These are phyloP conservation scores for Suillus placidus DNA, from an alignment of 768 basidiomycete species.

Conservation along the genomic window DNA sequence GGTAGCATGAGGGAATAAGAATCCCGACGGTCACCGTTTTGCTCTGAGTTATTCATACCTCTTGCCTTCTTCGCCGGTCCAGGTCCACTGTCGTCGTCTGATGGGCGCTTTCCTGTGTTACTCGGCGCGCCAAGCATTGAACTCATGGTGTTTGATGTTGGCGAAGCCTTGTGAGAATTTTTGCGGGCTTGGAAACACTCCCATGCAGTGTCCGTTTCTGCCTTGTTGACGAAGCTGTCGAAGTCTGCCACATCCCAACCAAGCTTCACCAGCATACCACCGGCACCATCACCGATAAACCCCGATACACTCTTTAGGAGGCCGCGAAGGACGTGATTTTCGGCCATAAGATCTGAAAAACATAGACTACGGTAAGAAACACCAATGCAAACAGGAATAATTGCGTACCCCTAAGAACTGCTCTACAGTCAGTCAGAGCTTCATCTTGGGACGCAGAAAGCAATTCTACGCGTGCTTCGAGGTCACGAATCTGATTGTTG, in stretches of 20 bases:
- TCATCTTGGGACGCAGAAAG: conserved; percentile 93
- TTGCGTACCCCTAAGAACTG: conserved; percentile 71
- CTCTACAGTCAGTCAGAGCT: conserved; percentile 78
- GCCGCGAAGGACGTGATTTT: conserved; percentile 83
- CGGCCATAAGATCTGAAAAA: conserved; percentile 76
- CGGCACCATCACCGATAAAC: conserved; percentile 88
- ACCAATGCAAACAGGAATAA: not conserved
- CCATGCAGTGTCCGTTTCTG: conserved; percentile 93
- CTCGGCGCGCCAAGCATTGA: conserved; percentile 34
- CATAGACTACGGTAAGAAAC: conserved; percentile 12
- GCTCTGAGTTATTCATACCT: conserved; percentile 40
- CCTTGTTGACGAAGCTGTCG: conserved; percentile 77
- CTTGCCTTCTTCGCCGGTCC: conserved; percentile 56
- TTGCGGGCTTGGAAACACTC: conserved; percentile 84
- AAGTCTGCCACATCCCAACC: conserved; percentile 82
- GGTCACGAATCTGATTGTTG: conserved; percentile 77
- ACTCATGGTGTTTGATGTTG: conserved; percentile 32
- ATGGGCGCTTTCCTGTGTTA: conserved; percentile 23
- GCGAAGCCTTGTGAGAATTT: conserved; percentile 32
- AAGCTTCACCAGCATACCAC: conserved; percentile 73
- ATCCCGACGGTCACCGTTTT: conserved; percentile 43
- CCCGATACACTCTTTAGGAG: conserved; percentile 73
- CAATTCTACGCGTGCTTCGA: conserved; percentile 94
- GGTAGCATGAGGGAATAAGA: conserved; percentile 61
- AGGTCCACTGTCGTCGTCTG: conserved; percentile 33